Evolutionary conservation across 305 asterid genomes (phyloP), one percentile per base, ranked within the genome.

Genomic region (Fraxinus paxiana): DNA sequence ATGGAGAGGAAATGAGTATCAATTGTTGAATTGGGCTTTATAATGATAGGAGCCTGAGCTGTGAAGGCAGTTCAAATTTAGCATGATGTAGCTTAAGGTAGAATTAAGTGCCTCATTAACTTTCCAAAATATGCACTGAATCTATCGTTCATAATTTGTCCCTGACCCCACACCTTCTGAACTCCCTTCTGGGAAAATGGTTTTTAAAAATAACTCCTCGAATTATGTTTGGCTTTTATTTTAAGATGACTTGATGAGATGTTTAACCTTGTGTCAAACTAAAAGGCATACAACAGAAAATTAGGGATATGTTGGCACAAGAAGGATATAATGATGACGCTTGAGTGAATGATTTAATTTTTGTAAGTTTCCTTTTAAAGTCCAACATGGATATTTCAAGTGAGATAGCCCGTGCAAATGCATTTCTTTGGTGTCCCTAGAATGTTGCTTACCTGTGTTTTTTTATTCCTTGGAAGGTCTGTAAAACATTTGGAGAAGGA

Each of bases 401-500:
- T 75, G 77, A 43, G 67, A 37, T 6, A 28, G 17, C 17, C 46
- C 28, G 18, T 22, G 18, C 79, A 72, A 30, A 63, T 61, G 1
- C 26, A 2, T 43, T 75, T 24, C 43, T 15, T 59, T 51, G 5
- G 37, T 24, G 48, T 61, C 65, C 31, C 2, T 18, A 65, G 69
- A 24, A n/a, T 65, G 81, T 6, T 63, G 78, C 56, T 83, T 18
- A 76, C 30, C 30, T 78, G 76, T 73, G 63, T 13, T 41, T 46
- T 71, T 79, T 82, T 65, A 81, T 86, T 65, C 72, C 76, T 80
- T 61, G 67, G 26, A 83, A 93, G 98, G 91, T 88, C 33, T 85
- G 86, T 20, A 89, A 79, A 82, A 82, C 80, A 43, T 91, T 87
- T 79, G 86, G 79, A n/a, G 97, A 91, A 43, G 94, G 88, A 34